Base-by-base conservation (phyloP, 352 stramenopile species). In the Pythium dissotocum region DNA sequence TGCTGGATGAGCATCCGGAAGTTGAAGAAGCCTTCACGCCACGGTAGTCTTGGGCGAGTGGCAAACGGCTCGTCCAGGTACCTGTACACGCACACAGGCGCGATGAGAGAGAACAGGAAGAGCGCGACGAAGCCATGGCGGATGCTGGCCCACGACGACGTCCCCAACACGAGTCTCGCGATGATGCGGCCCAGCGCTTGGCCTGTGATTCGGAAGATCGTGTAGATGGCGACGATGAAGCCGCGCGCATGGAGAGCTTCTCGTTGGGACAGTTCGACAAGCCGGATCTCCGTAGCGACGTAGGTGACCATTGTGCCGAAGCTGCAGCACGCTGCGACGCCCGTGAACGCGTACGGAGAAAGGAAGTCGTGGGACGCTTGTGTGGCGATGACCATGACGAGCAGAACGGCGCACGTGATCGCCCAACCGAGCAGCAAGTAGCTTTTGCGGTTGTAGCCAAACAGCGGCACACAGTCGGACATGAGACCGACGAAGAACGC, bases 1-100 rank as follows among this genome's bases (percentile, higher is more conserved):
- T 68, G 61, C 54, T 68, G 61, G 24, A 46, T 44, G 36, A 68
- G 24, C 5, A 32, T 21, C 53, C 54, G 52, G 61, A 56, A 68
- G 13, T 42, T 18, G 14, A 5, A 12, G 28, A 46, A 55, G 44
- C 58, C 58, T 40, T 55, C 21, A 10, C 44, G 4, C 14, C 46
- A 56, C 28, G 58, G 44, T 4, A 56, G 18, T 4, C 21, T 6
- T 10, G 58, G 58, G 14, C 46, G 26, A 8, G 58, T 56, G 2
- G 42, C 14, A 9, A 32, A 28, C 13, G 46, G 58, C 44, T 55
- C 58, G 40, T 44, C 58, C 10, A 64, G 26, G 18, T 33, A 55
- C 26, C 26, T 56, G 58, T 55, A 48, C n/a, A 64, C 48, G 24
- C 59, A 65, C 18, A 52, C 18, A 9, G 59, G 44, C 4, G 59